Evolutionary conservation across 2,329 filamentous ascomycete species (phyloP), one percentile per base, ranked within the genome.

Genomic region (Venturia effusa): DNA sequence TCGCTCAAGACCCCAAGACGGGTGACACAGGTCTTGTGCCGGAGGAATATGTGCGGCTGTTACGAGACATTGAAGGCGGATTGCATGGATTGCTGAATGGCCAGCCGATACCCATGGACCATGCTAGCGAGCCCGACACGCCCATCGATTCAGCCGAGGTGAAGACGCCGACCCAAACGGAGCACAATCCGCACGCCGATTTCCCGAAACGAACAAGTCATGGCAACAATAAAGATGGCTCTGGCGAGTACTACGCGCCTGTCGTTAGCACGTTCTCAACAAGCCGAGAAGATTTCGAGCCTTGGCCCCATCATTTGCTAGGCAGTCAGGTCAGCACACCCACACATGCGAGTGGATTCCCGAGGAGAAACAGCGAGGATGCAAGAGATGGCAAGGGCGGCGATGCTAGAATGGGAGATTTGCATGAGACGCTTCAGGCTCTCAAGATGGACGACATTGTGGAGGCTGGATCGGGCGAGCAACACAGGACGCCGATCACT

Each of bases 1-100:
- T 99, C 30, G 94, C 94, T 4, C 90, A 97, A 77, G 94, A 99
- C 71, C 92, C 93, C 15, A 92, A 91, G 74, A 97, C 92, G 0
- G 91, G 84, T 1, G 94, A 99, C 77, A 96, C 91, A 71, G 94
- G 94, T 0, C 81, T 99, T 41, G 94, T 99, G 1, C 94, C 94
- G 0, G 94, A 99, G 75, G 92, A 95, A 75, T 99, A 97, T 72
- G 94, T 99, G 51, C 87, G 94, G 19, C 80, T 99, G 57, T 81
- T 99, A 66, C 86, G 92, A 59, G 92, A 97, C 71, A 97, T 97
- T 64, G 92, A 97, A 74, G 92, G 92, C 24, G 93, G 92, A 40
- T 86, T 92, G 79, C 74, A 73, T 57, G 74, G 74, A 11, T 68
- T 77, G 32, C 19, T 63, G 8, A 60, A 61, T 61, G 64, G 63